Conservation (phyloP, 1,139 yeast species). For the Wickerhamiella infanticola region DNA sequence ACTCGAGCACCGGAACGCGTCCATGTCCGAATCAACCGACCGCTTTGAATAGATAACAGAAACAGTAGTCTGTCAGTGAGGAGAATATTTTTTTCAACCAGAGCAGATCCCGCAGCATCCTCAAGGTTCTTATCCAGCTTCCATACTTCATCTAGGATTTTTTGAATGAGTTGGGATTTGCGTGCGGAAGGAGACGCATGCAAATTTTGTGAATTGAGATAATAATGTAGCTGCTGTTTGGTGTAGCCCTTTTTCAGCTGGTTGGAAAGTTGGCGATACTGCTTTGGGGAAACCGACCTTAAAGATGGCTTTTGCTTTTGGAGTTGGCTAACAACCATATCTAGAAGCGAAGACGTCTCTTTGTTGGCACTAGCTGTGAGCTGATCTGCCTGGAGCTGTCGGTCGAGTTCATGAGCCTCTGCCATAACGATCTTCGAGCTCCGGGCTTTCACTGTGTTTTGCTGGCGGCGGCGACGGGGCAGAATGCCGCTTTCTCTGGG, state of each 20-base stretch:
- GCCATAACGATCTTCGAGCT: neutral
- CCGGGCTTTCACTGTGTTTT: neutral
- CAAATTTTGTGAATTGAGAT: neutral
- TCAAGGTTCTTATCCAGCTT: conserved; percentile 22
- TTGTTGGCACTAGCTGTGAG: neutral
- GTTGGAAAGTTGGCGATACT: neutral
- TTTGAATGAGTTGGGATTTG: conserved; percentile 15
- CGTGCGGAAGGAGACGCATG: neutral
- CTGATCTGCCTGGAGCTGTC: neutral
- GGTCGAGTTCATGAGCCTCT: neutral
- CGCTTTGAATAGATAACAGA: conserved; percentile 34
- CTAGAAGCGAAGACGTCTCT: neutral
- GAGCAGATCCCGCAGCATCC: conserved; percentile 27
- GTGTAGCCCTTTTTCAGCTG: conserved; percentile 7
- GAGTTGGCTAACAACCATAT: neutral
- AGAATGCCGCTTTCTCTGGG: conserved; percentile 1
- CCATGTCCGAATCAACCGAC: conserved; percentile 34
- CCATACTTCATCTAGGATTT: conserved; percentile 31
- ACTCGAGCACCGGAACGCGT: conserved; percentile 42
- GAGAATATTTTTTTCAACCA: conserved; percentile 27
- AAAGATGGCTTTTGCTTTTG: neutral
- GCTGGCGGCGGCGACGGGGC: neutral
- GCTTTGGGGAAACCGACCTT: neutral
- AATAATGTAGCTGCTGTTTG: conserved; percentile 7
- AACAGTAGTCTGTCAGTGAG: conserved; percentile 34